Evolutionary conservation across 73 alveolate species (phyloP).

Genomic region (Durusdinium trenchii): DNA sequence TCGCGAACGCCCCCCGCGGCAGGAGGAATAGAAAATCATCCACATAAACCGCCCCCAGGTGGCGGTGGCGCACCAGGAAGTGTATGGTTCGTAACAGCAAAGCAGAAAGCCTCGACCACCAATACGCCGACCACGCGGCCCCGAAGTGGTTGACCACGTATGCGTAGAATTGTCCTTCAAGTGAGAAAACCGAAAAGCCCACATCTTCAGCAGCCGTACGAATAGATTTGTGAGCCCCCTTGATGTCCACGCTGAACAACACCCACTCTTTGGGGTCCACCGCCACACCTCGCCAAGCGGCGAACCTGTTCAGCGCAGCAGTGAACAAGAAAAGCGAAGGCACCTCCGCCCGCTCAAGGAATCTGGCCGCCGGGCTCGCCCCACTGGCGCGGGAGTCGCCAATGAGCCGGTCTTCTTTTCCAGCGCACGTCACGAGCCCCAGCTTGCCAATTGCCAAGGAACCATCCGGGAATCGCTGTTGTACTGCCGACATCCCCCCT

Average conservation of each 20-base stretch:
- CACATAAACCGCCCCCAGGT: conserved; percentile 3
- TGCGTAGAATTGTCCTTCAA: neutral
- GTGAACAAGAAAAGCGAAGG: neutral
- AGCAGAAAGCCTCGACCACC: neutral
- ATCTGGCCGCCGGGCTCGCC: conserved; percentile 25
- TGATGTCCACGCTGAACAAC: neutral
- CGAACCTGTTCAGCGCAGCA: neutral
- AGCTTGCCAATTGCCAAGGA: conserved; percentile 15
- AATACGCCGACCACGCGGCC: neutral
- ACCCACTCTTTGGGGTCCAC: neutral
- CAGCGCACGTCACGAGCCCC: neutral
- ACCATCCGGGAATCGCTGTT: neutral
- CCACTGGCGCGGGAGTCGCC: neutral
- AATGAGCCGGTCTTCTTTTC: conserved; percentile 20
- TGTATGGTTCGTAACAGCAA: neutral
- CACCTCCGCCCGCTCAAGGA: conserved; percentile 5
- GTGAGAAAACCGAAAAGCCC: neutral
- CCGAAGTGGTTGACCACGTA: neutral
- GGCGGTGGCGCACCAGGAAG: neutral
- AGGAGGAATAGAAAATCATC: conserved; percentile 23
- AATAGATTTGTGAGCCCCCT: conserved; percentile 44
- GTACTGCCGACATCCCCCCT: neutral
- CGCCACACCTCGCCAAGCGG: neutral
- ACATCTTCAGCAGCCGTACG: neutral
- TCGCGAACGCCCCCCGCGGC: neutral